Conservation (phyloP, 495 filamentous ascomycete genomes). For the Aspergillus mulundensis region DNA sequence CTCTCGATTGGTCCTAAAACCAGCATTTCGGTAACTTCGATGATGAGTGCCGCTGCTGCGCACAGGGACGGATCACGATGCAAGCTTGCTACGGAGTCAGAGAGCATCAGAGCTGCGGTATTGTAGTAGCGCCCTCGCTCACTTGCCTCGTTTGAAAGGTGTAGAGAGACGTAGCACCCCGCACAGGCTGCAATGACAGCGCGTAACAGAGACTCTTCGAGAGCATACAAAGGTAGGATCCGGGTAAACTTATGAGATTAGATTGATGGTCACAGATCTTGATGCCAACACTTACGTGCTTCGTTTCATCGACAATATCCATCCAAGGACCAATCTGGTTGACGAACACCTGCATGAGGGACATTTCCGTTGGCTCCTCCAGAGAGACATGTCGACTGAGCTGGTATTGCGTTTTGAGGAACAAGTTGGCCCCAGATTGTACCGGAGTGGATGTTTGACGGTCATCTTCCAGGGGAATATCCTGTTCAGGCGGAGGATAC, state of each 20-base stretch:
- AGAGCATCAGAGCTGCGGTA: conserved; percentile 68
- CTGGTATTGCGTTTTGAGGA: conserved; percentile 27
- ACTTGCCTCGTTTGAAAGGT: conserved; percentile 65
- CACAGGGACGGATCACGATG: conserved; percentile 80
- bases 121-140: conserved; percentile 81
- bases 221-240: conserved; percentile 72
- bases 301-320: conserved; percentile 82
- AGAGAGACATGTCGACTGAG: conserved; percentile 51
- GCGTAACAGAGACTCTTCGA: conserved; percentile 83
- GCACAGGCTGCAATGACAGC: conserved; percentile 90
- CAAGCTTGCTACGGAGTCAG: conserved; percentile 71
- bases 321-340: conserved; percentile 92
- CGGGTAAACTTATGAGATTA: conserved; percentile 63
- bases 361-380: conserved; percentile 67
- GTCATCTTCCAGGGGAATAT: conserved; percentile 26
- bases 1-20: conserved; percentile 61
- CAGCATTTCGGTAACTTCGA: conserved; percentile 94
- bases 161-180: conserved; percentile 70
- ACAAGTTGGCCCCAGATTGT: conserved; percentile 24
- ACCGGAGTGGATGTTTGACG: conserved; percentile 20
- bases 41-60: conserved; percentile 80
- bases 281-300: conserved; percentile 57
- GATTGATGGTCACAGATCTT: not conserved
- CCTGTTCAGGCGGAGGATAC: conserved; percentile 57
- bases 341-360: conserved; percentile 86